A percentile compares a stretch with the other conserved stretches of the same genome.
phyloP scores from a whole-genome alignment of 495 filamentous ascomycete genomes.

The Neurospora cerealis region DNA sequence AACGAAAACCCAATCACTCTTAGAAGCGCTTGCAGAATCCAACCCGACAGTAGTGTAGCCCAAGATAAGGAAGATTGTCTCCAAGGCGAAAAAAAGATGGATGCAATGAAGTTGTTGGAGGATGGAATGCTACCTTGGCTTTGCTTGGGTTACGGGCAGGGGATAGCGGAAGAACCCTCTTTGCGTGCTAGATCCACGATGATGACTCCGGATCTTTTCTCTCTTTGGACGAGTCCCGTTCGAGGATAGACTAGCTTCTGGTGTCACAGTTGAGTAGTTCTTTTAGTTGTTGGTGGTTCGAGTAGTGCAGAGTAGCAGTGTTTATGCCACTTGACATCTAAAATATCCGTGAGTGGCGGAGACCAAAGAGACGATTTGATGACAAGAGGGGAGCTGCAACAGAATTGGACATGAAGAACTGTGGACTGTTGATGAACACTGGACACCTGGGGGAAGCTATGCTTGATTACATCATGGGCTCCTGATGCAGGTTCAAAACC shows the following conservation, averaged over 20 bases:
- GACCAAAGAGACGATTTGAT: not conserved
- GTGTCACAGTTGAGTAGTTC: not conserved
- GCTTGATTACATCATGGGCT: slow-evolving; percentile 25
- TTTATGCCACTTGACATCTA: not conserved
- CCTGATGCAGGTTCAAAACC: slow-evolving; percentile 1
- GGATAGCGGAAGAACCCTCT: not conserved
- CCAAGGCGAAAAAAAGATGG: not conserved
- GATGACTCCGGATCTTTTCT: not conserved
- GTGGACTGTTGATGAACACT: not conserved
- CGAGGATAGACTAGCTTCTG: not conserved
- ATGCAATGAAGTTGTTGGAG: not conserved
- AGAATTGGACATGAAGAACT: not conserved
- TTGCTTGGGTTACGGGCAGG: not conserved
- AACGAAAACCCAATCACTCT: not conserved
- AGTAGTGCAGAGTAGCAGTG: not conserved
- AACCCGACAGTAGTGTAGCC: not conserved
- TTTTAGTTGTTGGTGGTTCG: not conserved
- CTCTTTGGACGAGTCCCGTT: not conserved
- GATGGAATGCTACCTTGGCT: not conserved
- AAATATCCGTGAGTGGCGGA: not conserved
- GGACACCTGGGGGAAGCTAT: not conserved
- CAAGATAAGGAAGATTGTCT: not conserved
- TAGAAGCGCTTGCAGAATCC: not conserved
- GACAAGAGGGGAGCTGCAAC: not conserved
- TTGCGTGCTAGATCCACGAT: not conserved